Evolutionary conservation across 148 eudicot species (phyloP), one percentile per base, ranked within the genome.

Genomic region (Pouteria glomerata): DNA sequence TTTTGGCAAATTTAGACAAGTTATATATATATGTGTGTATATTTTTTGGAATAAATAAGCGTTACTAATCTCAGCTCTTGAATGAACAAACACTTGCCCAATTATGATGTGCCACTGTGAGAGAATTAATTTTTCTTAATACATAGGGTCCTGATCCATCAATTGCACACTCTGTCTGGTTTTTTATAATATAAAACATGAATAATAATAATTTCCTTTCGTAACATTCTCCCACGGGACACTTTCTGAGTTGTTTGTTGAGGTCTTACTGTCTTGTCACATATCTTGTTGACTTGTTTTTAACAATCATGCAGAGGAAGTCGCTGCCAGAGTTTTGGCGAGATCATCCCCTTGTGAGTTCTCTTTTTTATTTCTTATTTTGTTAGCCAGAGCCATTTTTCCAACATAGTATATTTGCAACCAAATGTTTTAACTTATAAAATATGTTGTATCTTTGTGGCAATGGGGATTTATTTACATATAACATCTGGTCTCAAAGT

Each of bases 291-390:
- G 53, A 53, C 42, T 39, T 31, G 16, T 67, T 65, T 73, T 76
- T 39, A 30, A 71, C 69, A 42, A 44, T 62, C 53, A n/a, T 82
- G 73, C 92, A 90, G 98, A 90, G 84, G 81, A 93, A 79, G 73
- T 80, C 98, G 39, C 80, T 90, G 26, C 98, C 98, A 29, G 98
- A 93, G 83, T 93, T 90, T 87, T 93, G 96, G 96, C 89, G 98
- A 60, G 87, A 88, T 53, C 90, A 83, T 76, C 85, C 85, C 73
- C 66, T 88, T 70, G 97, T 88, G 78, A 73, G 91, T 76, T 41
- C 63, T 61, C 66, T 70, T 63, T n/a, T 73, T 66, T 51, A 57
- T 35, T 52, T 37, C 47, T 53, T 69, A 33, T 24, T 48, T 59
- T 45, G 51, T 34, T 50, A 55, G 6, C 52, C 23, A 14, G 8